phyloP scores from a whole-genome alignment of 805 yeast species.

The fission yeast (Schizosaccharomyces pombe) region DNA sequence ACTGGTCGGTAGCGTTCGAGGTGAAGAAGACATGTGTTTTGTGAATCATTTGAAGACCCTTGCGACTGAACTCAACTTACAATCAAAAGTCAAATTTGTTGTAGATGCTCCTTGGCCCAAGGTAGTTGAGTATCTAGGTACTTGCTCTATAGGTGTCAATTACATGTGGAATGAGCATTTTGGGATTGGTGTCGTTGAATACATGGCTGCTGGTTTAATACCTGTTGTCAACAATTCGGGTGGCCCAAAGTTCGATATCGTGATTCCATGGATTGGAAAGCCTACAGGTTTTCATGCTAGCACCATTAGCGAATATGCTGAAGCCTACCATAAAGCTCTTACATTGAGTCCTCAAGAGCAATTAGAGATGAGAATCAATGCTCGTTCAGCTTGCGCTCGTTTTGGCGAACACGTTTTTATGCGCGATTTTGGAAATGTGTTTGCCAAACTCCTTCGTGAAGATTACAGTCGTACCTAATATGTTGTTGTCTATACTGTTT shows the following conservation, averaged over 20 bases:
- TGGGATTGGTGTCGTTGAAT: slow-evolving; percentile 92
- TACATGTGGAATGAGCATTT: slow-evolving; percentile 99
- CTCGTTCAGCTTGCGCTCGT: not conserved
- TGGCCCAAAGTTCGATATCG: slow-evolving; percentile 80
- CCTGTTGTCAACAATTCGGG: slow-evolving; percentile 89
- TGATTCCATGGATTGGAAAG: slow-evolving; percentile 24
- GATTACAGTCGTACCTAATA: no score
- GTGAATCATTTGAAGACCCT: slow-evolving; percentile 27
- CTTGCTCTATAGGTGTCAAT: slow-evolving; percentile 56
- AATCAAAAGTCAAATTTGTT: slow-evolving; percentile 27
- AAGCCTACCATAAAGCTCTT: slow-evolving; percentile 24
- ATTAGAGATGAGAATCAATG: not conserved
- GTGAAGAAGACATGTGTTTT: slow-evolving; percentile 35
- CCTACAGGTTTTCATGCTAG: slow-evolving; percentile 65
- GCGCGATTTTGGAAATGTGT: not conserved
- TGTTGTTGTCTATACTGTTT: no score
- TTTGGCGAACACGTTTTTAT: not conserved
- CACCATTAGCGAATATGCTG: slow-evolving; percentile 48
- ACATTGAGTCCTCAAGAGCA: not conserved
- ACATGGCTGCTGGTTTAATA: slow-evolving; percentile 59
- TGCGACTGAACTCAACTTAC: slow-evolving; percentile 24
- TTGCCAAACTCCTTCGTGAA: not conserved
- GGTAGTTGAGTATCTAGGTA: slow-evolving; percentile 30
- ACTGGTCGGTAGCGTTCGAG: slow-evolving; percentile 67
- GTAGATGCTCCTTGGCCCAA: slow-evolving; percentile 52